Conservation (phyloP, 169 alveolate species). For the Neospora caninum region DNA sequence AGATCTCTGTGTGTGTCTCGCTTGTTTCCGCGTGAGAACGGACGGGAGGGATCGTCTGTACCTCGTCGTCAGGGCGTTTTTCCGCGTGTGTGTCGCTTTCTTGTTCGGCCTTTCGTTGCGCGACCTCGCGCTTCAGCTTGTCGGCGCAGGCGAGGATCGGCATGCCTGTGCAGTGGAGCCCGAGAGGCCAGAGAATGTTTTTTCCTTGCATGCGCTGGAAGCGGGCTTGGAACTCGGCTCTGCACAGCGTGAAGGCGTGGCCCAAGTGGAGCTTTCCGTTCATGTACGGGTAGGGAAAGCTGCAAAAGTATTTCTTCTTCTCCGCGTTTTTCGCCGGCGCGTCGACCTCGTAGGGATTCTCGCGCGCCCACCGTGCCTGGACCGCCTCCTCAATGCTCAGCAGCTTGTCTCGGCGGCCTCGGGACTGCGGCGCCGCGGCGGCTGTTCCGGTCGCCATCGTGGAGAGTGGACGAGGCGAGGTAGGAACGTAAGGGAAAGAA, state of each 20-base stretch:
- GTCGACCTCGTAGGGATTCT: constrained; percentile 60
- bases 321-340: constrained; percentile 41
- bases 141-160: constrained; percentile 64
- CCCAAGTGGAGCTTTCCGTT: constrained; percentile 99
- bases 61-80: constrained; percentile 46
- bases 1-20: not conserved
- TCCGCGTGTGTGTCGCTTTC: constrained; percentile 43
- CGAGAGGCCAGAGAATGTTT: constrained; percentile 96
- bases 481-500: not conserved
- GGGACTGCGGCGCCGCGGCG: not conserved
- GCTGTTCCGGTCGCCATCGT: not conserved
- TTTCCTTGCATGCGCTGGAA: constrained; percentile 95
- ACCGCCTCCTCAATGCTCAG: constrained; percentile 48
- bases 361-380: constrained; percentile 43
- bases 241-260: constrained; percentile 97
- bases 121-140: constrained; percentile 59
- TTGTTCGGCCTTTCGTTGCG: not conserved
- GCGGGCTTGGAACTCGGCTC: constrained; percentile 97
- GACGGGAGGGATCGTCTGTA: no score
- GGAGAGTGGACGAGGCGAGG: not conserved
- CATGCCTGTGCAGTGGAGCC: constrained; percentile 98
- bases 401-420: constrained; percentile 62
- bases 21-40: no score
- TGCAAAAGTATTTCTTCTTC: constrained; percentile 91
- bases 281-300: constrained; percentile 99